Conservation (phyloP, 768 basidiomycete genomes). For the Panaeolus cyanescens region DNA sequence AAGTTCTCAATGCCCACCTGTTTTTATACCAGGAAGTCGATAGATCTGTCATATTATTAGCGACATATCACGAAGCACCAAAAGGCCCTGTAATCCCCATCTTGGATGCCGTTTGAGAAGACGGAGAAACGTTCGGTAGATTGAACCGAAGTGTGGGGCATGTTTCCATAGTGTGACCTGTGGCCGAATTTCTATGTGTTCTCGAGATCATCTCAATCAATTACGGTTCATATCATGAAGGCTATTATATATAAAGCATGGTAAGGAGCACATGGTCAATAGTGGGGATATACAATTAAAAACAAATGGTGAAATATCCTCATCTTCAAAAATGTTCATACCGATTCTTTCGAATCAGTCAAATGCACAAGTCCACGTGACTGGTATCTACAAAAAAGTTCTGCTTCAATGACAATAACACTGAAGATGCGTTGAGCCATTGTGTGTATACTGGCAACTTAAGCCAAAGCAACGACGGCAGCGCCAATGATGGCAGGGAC, state of each 20-base stretch:
- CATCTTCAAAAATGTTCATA: slow-evolving; percentile 16
- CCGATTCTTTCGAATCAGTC: slow-evolving; percentile 18
- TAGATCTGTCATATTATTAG: neutral
- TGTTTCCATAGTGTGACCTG: neutral
- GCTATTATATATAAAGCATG: slow-evolving; percentile 2
- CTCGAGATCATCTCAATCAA: neutral
- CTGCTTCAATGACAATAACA: neutral
- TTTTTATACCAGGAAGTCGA: slow-evolving; percentile 1
- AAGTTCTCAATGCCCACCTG: neutral
- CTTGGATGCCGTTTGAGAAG: neutral
- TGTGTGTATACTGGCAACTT: neutral
- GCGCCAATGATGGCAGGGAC: slow-evolving; percentile 23
- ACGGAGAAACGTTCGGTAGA: neutral
- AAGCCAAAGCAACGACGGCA: slow-evolving; percentile 17
- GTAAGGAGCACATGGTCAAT: slow-evolving; percentile 23
- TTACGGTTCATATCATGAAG: neutral
- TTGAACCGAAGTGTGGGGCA: neutral
- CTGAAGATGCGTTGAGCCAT: neutral
- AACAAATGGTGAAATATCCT: slow-evolving; percentile 17
- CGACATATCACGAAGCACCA: neutral
- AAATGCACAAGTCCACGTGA: slow-evolving; percentile 12
- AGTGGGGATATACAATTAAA: slow-evolving; percentile 19
- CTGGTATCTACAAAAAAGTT: slow-evolving; percentile 1
- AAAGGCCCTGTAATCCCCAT: neutral
- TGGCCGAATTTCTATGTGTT: neutral